Evolutionary conservation across 192 early-diverging fungal genomes (phyloP), one percentile per base, ranked within the genome.

Genomic region (Ambispora gerdemannii): DNA sequence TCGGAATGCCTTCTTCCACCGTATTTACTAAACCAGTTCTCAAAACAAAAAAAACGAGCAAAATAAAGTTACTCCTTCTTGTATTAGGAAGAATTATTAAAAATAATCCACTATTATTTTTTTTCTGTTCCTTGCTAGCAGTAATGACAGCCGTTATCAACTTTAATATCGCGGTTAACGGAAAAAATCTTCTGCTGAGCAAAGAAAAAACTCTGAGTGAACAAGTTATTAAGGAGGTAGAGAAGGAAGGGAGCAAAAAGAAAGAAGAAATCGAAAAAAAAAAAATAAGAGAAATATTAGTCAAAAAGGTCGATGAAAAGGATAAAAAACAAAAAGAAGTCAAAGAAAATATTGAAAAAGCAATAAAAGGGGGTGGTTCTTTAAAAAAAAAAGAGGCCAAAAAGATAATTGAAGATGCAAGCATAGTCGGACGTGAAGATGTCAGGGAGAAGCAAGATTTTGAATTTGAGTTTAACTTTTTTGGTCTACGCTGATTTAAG

Each of bases 31-130:
- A 58, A 58, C 27, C 55, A 28, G 55, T 58, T 58, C 55, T 58
- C 55, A 58, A 58, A 58, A 58, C 55, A 58, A 58, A 58, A 58
- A 58, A 58, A 4, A 58, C n/a, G 10, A 58, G 55, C 55, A 58
- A 58, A 24, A 24, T 58, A 58, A 58, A 58, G 27, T 3, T 58
- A 24, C 55, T 58, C 4, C 27, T 58, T 24, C 55, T 1, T 2
- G 55, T 58, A 1, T 58, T 58, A 58, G 4, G 55, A 28, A 11
- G 55, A 58, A 4, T 58, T 58, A 58, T 58, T 25, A 58, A 58
- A 58, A 58, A 58, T 58, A 58, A 58, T 4, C 22, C 22, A 28
- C 27, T 58, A 25, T 4, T 58, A 56, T 56, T 56, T 56, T 56
- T 56, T 4, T 58, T 58, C 4, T 58, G 55, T 58, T n/a, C 2